These are phyloP conservation scores for Dalbergia cultrata DNA, from an alignment of 306 rosid genomes.

Conservation along the genomic window DNA sequence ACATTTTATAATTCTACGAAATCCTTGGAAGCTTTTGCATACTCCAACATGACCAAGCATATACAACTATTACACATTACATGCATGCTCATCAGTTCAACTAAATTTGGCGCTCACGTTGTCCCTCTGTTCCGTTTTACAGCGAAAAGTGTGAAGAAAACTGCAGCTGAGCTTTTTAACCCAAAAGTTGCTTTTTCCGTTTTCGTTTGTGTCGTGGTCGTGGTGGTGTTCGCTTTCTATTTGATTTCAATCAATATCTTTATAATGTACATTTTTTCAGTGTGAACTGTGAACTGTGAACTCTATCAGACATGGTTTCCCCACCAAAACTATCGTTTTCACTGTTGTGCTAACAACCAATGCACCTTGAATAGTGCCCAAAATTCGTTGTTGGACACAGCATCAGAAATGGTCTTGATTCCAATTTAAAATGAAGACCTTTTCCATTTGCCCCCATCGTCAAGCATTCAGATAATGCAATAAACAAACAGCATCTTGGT, in stretches of 20 bases:
- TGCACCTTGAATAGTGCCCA: constrained; percentile 37
- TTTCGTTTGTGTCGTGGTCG: not conserved
- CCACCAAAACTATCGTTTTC: not conserved
- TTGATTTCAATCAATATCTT: not conserved
- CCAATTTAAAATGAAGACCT: constrained; percentile 26
- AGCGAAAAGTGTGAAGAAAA: not conserved
- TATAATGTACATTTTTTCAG: not conserved
- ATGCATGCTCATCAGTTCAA: not conserved
- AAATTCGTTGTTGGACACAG: not conserved
- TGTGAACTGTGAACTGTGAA: constrained; percentile 1
- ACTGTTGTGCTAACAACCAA: constrained; percentile 26
- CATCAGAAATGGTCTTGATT: constrained; percentile 13
- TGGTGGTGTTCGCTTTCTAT: not conserved
- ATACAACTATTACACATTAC: not conserved
- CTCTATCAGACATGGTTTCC: constrained; percentile 8
- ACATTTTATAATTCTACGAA: not conserved
- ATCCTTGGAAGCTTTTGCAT: not conserved
- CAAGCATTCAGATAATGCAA: constrained; percentile 14
- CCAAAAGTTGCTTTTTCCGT: not conserved
- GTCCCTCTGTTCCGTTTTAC: not conserved
- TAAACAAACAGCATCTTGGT: not conserved
- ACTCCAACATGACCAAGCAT: not conserved
- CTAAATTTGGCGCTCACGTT: not conserved
- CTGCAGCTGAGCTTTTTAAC: not conserved
- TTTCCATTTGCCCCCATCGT: not conserved